A percentile compares a stretch with the other conserved stretches of the same genome.
Evolutionary conservation across 176 grass and related monocot genomes (phyloP).

Genomic region (Carex scoparia): DNA sequence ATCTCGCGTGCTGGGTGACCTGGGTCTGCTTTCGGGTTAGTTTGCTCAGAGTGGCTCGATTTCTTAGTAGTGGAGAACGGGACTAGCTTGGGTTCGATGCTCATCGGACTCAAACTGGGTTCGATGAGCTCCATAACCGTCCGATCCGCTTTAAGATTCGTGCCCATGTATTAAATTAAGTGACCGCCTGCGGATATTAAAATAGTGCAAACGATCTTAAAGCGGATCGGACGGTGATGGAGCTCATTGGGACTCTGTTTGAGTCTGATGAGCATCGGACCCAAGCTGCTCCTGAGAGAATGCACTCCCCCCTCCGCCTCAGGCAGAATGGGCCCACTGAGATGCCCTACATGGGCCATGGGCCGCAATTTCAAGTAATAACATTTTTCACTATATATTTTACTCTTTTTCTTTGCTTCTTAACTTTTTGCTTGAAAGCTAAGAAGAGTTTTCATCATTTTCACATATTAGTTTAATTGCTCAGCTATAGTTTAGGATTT

Average conservation of each 20-base stretch:
- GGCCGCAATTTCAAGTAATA: slow-evolving; percentile 50
- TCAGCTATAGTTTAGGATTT: background rate
- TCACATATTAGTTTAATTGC: background rate
- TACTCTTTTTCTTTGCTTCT: background rate
- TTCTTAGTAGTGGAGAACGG: slow-evolving; percentile 40
- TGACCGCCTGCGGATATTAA: no score
- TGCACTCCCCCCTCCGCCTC: background rate
- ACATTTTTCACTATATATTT: background rate
- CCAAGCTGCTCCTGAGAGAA: no score
- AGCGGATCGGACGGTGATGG: no score
- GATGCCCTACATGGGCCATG: slow-evolving; percentile 26
- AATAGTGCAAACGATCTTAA: no score
- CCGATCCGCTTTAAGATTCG: no score
- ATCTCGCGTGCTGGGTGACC: slow-evolving; percentile 36
- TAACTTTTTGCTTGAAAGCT: background rate
- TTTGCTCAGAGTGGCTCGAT: slow-evolving; percentile 90
- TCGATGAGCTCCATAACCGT: no score
- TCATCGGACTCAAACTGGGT: no score
- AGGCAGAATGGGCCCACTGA: background rate
- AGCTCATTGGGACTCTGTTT: no score
- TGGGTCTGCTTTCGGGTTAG: slow-evolving; percentile 39
- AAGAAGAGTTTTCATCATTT: background rate
- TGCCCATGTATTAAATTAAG: no score
- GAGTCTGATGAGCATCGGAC: no score
- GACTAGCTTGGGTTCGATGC: no score